These are phyloP conservation scores for Zoysia pacifica DNA, from an alignment of 176 grass and related monocot genomes.

Conservation along the genomic window DNA sequence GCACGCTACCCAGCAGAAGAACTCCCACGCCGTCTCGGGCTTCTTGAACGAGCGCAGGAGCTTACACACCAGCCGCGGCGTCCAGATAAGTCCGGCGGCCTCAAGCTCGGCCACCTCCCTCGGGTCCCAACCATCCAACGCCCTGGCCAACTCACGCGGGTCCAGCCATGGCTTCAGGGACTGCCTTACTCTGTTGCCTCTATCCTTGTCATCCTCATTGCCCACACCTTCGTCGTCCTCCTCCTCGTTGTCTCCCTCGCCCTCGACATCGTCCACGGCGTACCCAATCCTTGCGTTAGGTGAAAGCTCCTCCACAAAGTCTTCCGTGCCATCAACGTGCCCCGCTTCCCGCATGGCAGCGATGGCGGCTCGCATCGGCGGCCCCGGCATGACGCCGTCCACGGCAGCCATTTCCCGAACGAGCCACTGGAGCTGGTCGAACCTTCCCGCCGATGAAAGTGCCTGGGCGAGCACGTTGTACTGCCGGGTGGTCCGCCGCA, in stretches of 20 bases:
- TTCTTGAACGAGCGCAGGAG: constrained; percentile 79
- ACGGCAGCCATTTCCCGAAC: constrained; percentile 60
- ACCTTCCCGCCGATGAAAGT: constrained; percentile 33
- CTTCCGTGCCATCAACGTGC: constrained; percentile 59
- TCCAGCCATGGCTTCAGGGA: constrained; percentile 86
- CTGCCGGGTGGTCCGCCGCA: constrained; percentile 58
- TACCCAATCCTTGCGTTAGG: constrained; percentile 60
- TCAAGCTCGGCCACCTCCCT: constrained; percentile 69
- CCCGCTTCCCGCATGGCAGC: constrained; percentile 59
- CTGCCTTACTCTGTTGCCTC: constrained; percentile 14
- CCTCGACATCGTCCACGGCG: constrained; percentile 49
- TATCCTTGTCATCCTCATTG: not conserved
- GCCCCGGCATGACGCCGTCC: constrained; percentile 76
- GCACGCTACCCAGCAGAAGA: constrained; percentile 94
- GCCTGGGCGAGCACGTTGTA: constrained; percentile 77
- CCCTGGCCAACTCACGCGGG: constrained; percentile 59
- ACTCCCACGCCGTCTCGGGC: constrained; percentile 73
- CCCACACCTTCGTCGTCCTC: constrained; percentile 9
- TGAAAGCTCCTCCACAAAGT: constrained; percentile 57
- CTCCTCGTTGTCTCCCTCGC: constrained; percentile 45
- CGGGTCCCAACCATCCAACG: constrained; percentile 72
- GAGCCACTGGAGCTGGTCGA: constrained; percentile 59
- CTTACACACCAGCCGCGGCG: constrained; percentile 86
- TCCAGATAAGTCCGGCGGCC: constrained; percentile 63
- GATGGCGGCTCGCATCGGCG: constrained; percentile 53